phyloP scores from a whole-genome alignment of 1,284 basidiomycete genomes.

The Austroboletus olivaceoglutinosus region DNA sequence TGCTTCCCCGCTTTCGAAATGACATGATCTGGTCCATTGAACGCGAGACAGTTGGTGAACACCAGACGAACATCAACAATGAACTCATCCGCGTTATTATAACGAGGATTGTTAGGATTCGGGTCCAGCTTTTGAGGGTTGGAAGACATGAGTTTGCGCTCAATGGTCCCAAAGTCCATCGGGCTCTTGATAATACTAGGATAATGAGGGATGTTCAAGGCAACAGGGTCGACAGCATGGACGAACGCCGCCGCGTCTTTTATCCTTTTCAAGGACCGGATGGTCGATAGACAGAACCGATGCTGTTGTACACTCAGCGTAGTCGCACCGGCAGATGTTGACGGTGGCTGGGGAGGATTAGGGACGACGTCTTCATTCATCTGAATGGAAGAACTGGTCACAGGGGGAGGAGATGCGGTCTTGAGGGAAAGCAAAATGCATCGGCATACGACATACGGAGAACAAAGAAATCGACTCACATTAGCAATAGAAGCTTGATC shows the following conservation, averaged over 20 bases:
- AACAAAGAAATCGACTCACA: conserved; percentile 56
- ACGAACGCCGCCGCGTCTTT: conserved; percentile 85
- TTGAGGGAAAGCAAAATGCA: conserved; percentile 39
- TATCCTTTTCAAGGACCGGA: conserved; percentile 84
- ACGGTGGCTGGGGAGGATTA: conserved; percentile 39
- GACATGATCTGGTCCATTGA: conserved; percentile 90
- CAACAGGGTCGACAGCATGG: conserved; percentile 88
- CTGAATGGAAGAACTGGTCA: conserved; percentile 41
- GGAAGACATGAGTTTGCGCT: conserved; percentile 79
- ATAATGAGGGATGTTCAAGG: conserved; percentile 91
- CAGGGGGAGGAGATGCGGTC: conserved; percentile 69
- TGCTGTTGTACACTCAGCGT: conserved; percentile 66
- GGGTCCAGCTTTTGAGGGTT: conserved; percentile 76
- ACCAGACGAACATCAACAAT: conserved; percentile 80
- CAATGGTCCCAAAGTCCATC: conserved; percentile 95
- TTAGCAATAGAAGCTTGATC: conserved; percentile 56
- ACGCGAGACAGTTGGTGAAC: conserved; percentile 85
- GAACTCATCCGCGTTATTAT: conserved; percentile 75
- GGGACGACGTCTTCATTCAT: conserved; percentile 35
- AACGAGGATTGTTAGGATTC: conserved; percentile 69
- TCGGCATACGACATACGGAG: conserved; percentile 21
- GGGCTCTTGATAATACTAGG: conserved; percentile 83
- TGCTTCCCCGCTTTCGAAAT: conserved; percentile 79
- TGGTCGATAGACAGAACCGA: conserved; percentile 76
- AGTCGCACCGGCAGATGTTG: conserved; percentile 37